Base-by-base conservation (phyloP, 1,139 yeast genomes). In the Yamadazyma diospyri region DNA sequence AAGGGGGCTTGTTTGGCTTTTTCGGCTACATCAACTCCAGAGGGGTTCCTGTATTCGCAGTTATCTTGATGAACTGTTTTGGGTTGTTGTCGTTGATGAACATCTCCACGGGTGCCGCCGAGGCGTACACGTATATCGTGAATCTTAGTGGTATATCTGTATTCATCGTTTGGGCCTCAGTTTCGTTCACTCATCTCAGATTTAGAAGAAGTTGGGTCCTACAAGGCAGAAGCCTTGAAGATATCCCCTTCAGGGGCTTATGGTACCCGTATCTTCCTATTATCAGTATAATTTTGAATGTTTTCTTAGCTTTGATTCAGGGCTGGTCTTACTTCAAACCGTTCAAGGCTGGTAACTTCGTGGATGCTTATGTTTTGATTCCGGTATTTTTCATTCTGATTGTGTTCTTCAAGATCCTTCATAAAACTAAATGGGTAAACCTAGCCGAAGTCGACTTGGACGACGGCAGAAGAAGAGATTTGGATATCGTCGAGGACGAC, bases 291-390 rank as follows among this genome's bases (percentile, higher is more conserved):
- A 43, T 57, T 0, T 55, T 76, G 30, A 79, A 77, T 46, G 41
- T 66, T 2, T 69, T 80, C 38, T 61, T 81, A 41, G 80, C 76
- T 2, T 53, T 81, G 16, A 74, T 81, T 22, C 87, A 81, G 53
- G 84, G 87, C 3, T 81, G 87, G 86, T 62, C 81, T 1, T 64
- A 69, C 27, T 72, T 81, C 45, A 64, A 66, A 35, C 87, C 88
- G 0, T 81, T 78, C 45, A 64, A 66, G 35, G 80, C 76, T 5
- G 77, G 70, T 19, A 62, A 67, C 39, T 81, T 78, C 53, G 79
- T 81, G 25, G 87, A 79, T 50, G 76, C 81, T 4, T 81, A 81
- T 48, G 70, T 81, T 37, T 57, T 81, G 43, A 52, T 81, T 18
- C 86, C 87, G 4, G 59, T 79, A 27, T 78, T 76, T 39, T 59